phyloP scores from a whole-genome alignment of 352 stramenopile species.

The Phytophthora chlamydospora region DNA sequence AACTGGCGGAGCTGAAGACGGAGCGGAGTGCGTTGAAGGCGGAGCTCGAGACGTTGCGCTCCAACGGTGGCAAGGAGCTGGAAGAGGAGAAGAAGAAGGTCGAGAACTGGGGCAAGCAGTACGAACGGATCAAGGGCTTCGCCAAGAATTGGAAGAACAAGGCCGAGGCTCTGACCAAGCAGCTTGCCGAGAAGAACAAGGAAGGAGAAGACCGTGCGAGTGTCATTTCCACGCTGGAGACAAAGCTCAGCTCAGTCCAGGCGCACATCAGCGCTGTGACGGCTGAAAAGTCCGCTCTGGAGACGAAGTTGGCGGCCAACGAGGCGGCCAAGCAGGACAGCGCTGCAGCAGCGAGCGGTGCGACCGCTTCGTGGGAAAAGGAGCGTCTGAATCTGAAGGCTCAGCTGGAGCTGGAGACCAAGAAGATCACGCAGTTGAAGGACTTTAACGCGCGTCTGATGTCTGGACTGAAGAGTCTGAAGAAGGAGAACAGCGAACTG shows the following conservation, averaged over 20 bases:
- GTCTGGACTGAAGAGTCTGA: slow-evolving; percentile 68
- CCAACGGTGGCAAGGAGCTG: slow-evolving; percentile 50
- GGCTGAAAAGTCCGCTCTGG: slow-evolving; percentile 49
- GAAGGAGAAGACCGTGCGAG: slow-evolving; percentile 55
- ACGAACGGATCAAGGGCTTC: slow-evolving; percentile 82
- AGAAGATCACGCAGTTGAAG: slow-evolving; percentile 72
- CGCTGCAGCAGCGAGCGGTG: slow-evolving; percentile 34
- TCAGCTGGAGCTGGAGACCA: slow-evolving; percentile 66
- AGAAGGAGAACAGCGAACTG: slow-evolving; percentile 80
- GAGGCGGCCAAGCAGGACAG: slow-evolving; percentile 51
- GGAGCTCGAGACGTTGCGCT: slow-evolving; percentile 58
- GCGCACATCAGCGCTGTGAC: slow-evolving; percentile 35
- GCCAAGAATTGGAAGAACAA: slow-evolving; percentile 87
- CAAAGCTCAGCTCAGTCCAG: slow-evolving; percentile 44
- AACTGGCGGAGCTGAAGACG: slow-evolving; percentile 51
- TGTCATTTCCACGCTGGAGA: slow-evolving; percentile 44
- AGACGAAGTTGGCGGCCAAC: slow-evolving; percentile 47
- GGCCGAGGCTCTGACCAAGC: slow-evolving; percentile 65
- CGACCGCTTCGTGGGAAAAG: slow-evolving; percentile 55
- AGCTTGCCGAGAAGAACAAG: slow-evolving; percentile 74
- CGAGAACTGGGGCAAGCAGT: slow-evolving; percentile 77
- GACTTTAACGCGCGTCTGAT: slow-evolving; percentile 77
- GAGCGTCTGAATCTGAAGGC: slow-evolving; percentile 62
- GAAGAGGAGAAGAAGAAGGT: slow-evolving; percentile 73
- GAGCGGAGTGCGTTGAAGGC: slow-evolving; percentile 44